Evolutionary conservation across 2,329 filamentous ascomycete genomes (phyloP).

Genomic region (Stenocarpella maydis): DNA sequence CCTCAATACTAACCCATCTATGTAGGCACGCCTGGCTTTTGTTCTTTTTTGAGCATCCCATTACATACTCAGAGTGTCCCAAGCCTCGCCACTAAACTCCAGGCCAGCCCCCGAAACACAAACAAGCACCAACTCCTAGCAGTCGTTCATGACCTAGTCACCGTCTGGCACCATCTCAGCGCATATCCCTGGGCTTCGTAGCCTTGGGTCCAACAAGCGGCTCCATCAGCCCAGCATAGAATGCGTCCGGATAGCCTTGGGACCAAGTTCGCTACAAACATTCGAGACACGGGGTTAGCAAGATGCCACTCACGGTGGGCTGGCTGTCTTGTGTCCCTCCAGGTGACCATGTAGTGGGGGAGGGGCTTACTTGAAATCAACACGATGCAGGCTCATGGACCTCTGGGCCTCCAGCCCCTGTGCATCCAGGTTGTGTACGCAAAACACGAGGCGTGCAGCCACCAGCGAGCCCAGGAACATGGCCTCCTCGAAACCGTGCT

Average conservation of each 20-base stretch:
- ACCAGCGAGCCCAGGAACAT: constrained; percentile 89
- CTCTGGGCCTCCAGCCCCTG: constrained; percentile 61
- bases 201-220: not conserved
- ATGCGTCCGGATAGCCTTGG: constrained; percentile 62
- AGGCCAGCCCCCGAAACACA: constrained; percentile 11
- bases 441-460: constrained; percentile 71
- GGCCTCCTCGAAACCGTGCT: constrained; percentile 79
- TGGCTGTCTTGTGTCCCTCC: not conserved
- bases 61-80: constrained; percentile 3
- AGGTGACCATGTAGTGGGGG: not conserved
- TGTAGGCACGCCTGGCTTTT: constrained; percentile 10
- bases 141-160: not conserved
- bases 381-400: constrained; percentile 63
- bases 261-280: constrained; percentile 61
- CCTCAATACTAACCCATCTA: not conserved
- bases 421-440: constrained; percentile 65
- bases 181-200: not conserved
- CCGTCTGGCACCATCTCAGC: not conserved
- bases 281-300: constrained; percentile 5
- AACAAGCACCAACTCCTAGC: constrained; percentile 17
- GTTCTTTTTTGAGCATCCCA: not conserved
- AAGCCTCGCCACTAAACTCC: constrained; percentile 23
- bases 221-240: constrained; percentile 57
- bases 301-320: no score
- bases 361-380: constrained; percentile 67